Evolutionary conservation across 345 rosid species (phyloP).

Genomic region (Lepidium aucheri): DNA sequence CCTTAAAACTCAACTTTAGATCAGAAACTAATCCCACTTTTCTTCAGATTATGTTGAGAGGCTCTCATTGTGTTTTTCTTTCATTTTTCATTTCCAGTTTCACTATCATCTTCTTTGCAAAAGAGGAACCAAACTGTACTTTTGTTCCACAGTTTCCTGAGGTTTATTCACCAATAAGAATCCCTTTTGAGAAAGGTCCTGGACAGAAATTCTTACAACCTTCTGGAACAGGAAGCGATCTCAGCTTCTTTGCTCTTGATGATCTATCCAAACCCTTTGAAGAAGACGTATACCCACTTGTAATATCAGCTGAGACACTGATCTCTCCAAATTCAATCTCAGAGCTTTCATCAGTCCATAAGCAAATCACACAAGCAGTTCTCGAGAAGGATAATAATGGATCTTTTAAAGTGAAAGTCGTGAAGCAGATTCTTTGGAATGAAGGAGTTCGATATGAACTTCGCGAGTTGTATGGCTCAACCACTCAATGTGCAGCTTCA

Average conservation of each 20-base stretch:
- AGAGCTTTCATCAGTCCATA: conserved; percentile 36
- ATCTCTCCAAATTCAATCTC: conserved; percentile 18
- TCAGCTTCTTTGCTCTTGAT: conserved; percentile 73
- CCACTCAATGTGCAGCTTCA: conserved; percentile 30
- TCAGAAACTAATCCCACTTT: background rate
- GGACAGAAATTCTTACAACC: conserved; percentile 70
- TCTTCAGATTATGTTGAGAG: background rate
- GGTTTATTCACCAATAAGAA: conserved; percentile 45
- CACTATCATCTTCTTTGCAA: conserved; percentile 71
- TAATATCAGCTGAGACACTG: conserved; percentile 66
- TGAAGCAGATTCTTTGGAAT: conserved; percentile 78
- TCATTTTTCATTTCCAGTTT: conserved; percentile 38
- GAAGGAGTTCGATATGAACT: conserved; percentile 80
- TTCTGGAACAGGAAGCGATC: conserved; percentile 71
- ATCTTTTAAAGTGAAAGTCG: conserved; percentile 51
- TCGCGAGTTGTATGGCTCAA: conserved; percentile 68
- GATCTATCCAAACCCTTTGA: conserved; percentile 66
- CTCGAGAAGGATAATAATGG: conserved; percentile 43
- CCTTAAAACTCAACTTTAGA: background rate
- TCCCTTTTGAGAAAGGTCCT: conserved; percentile 62
- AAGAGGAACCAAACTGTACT: conserved; percentile 62
- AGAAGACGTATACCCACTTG: conserved; percentile 80
- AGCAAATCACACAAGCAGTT: conserved; percentile 83
- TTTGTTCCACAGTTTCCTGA: conserved; percentile 71
- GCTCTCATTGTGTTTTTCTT: background rate